These are phyloP conservation scores for Zygosaccharomyces pseudobailii DNA, from an alignment of 1,139 yeast genomes.

Conservation along the genomic window DNA sequence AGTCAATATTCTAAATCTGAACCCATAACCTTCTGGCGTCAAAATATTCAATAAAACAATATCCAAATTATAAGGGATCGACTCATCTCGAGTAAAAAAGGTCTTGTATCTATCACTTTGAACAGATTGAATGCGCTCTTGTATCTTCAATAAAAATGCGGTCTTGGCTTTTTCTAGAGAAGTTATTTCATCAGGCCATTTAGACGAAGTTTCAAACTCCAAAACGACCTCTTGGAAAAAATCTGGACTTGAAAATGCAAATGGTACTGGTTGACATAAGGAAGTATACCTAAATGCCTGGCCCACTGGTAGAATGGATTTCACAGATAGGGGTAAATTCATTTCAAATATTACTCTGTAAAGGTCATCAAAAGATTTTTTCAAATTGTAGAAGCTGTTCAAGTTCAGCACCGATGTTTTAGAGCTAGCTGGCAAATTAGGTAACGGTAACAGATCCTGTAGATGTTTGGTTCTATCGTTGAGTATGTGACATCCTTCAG, in stretches of 20 bases:
- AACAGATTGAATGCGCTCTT: slow-evolving; percentile 46
- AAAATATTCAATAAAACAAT: slow-evolving; percentile 58
- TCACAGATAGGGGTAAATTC: slow-evolving; percentile 68
- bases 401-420: slow-evolving; percentile 51
- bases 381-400: slow-evolving; percentile 51
- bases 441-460: slow-evolving; percentile 52
- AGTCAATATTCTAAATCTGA: slow-evolving; percentile 64
- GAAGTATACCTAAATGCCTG: slow-evolving; percentile 71
- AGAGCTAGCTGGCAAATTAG: slow-evolving; percentile 53
- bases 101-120: slow-evolving; percentile 52
- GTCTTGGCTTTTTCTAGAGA: slow-evolving; percentile 87
- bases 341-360: slow-evolving; percentile 44
- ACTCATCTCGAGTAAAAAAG: slow-evolving; percentile 57
- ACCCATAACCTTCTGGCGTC: slow-evolving; percentile 86
- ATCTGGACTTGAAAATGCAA: slow-evolving; percentile 70
- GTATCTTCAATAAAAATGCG: slow-evolving; percentile 76
- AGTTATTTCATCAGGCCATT: slow-evolving; percentile 90
- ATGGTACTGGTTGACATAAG: slow-evolving; percentile 74
- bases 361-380: slow-evolving; percentile 62
- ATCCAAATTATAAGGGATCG: slow-evolving; percentile 60
- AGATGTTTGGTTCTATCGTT: slow-evolving; percentile 42
- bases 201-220: slow-evolving; percentile 84
- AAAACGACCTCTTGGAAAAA: slow-evolving; percentile 75
- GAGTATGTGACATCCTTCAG: slow-evolving; percentile 42
- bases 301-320: slow-evolving; percentile 68